phyloP scores from a whole-genome alignment of 2,329 filamentous ascomycete genomes.

The Nemania serpens region DNA sequence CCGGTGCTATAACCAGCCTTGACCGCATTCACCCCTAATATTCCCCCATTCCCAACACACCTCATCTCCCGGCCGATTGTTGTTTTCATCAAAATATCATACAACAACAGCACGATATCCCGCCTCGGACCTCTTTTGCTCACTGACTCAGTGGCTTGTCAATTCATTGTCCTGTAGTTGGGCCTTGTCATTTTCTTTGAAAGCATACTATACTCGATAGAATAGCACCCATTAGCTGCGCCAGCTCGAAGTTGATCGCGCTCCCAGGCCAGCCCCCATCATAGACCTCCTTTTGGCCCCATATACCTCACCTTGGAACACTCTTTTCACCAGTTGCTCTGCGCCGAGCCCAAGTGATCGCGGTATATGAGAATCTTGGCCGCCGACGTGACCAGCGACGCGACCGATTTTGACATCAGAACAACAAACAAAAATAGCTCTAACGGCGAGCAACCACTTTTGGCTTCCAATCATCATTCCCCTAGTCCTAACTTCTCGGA shows the following conservation, averaged over 20 bases:
- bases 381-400: background rate
- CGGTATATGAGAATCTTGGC: background rate
- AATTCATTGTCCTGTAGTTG: slow-evolving; percentile 1
- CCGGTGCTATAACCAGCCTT: slow-evolving; percentile 17
- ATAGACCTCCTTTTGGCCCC: slow-evolving; percentile 10
- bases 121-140: background rate
- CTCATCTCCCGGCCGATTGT: slow-evolving; percentile 23
- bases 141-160: slow-evolving; percentile 3
- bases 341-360: background rate
- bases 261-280: slow-evolving; percentile 3
- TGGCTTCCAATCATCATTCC: background rate
- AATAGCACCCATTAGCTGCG: slow-evolving; percentile 11
- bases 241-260: slow-evolving; percentile 12
- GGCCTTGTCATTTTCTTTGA: slow-evolving; percentile 9
- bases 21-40: slow-evolving; percentile 24
- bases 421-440: slow-evolving; percentile 1
- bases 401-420: background rate
- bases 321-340: background rate
- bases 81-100: slow-evolving; percentile 22
- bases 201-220: slow-evolving; percentile 19
- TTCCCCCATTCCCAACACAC: slow-evolving; percentile 21
- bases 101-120: background rate
- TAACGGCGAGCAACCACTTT: background rate
- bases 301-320: background rate
- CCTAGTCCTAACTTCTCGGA: background rate